Evolutionary conservation across 2,329 filamentous ascomycete species (phyloP).

Genomic region (Trematosphaeria pertusa): DNA sequence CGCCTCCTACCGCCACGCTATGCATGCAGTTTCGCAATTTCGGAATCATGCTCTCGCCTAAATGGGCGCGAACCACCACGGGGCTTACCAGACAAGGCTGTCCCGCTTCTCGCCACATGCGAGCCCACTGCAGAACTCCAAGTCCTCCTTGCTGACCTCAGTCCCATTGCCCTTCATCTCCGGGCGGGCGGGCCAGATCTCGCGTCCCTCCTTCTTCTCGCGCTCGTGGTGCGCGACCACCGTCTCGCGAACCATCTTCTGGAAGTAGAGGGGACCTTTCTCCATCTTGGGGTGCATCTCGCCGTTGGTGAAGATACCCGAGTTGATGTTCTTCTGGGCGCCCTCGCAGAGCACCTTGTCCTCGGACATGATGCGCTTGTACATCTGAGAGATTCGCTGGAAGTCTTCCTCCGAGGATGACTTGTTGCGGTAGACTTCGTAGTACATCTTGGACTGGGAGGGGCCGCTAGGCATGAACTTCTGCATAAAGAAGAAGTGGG

Average conservation of each 20-base stretch:
- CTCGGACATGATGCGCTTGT: conserved; percentile 68
- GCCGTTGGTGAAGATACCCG: conserved; percentile 66
- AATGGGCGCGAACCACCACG: no score
- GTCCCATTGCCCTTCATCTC: conserved; percentile 52
- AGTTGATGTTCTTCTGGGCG: conserved; percentile 65
- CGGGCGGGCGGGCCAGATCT: conserved; percentile 34
- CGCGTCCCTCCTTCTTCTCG: conserved; percentile 11
- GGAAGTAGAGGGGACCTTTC: conserved; percentile 62
- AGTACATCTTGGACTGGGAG: conserved; percentile 60
- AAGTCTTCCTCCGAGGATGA: conserved; percentile 64
- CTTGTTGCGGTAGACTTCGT: conserved; percentile 68
- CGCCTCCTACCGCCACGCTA: no score
- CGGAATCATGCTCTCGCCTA: no score
- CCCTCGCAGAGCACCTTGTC: conserved; percentile 66
- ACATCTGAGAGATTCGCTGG: conserved; percentile 63
- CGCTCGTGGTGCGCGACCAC: conserved; percentile 37
- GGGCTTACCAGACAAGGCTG: conserved; percentile 12
- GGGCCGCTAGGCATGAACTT: conserved; percentile 63
- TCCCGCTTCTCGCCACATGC: conserved; percentile 6
- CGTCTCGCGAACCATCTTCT: conserved; percentile 55
- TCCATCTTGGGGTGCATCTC: conserved; percentile 66
- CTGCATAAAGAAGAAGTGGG: conserved; percentile 68
- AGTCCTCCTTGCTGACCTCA: conserved; percentile 57
- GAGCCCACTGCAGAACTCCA: conserved; percentile 12
- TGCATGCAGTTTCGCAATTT: no score